Percentiles rank a stretch among this genome's conserved stretches.
These are phyloP conservation scores for Chrysosphaeria jannelii DNA, from an alignment of 2,329 filamentous ascomycete species.

Conservation along the genomic window DNA sequence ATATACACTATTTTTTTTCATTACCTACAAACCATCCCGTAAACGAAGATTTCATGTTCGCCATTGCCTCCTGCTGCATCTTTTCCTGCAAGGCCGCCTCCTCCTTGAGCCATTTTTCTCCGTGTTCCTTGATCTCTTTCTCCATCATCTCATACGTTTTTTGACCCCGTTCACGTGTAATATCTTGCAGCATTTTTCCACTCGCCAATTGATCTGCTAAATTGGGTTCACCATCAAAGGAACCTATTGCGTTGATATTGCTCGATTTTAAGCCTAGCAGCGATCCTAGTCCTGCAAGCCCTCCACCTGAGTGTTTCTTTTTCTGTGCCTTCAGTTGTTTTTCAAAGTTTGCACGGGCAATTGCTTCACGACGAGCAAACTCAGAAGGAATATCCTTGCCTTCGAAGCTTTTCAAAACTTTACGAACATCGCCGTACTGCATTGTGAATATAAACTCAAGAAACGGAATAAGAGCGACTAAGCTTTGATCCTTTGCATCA, in stretches of 20 bases:
- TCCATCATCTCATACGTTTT: constrained; percentile 73
- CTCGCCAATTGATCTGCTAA: constrained; percentile 53
- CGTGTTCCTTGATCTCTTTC: constrained; percentile 73
- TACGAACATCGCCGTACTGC: constrained; percentile 65
- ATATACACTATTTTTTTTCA: too few relatives aligned
- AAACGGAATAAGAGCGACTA: constrained; percentile 79
- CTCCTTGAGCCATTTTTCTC: constrained; percentile 85
- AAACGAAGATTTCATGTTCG: constrained; percentile 64
- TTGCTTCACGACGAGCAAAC: constrained; percentile 65
- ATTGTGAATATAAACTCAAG: constrained; percentile 91
- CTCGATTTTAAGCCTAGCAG: constrained; percentile 50
- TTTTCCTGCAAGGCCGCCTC: constrained; percentile 73
- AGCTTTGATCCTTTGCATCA: constrained; percentile 50
- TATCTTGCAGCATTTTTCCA: constrained; percentile 92
- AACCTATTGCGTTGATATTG: constrained; percentile 29
- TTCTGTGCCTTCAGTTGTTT: constrained; percentile 42
- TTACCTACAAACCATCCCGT: constrained; percentile 24
- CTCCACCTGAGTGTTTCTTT: constrained; percentile 21
- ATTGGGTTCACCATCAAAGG: constrained; percentile 34
- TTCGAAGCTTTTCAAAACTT: constrained; percentile 63
- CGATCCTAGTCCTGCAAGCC: constrained; percentile 30
- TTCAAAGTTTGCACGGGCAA: constrained; percentile 60
- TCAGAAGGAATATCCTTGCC: constrained; percentile 72
- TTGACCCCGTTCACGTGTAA: constrained; percentile 73
- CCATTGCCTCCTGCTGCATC: constrained; percentile 68